Evolutionary conservation across 345 rosid species (phyloP).

Genomic region (Bruguiera sexangula): DNA sequence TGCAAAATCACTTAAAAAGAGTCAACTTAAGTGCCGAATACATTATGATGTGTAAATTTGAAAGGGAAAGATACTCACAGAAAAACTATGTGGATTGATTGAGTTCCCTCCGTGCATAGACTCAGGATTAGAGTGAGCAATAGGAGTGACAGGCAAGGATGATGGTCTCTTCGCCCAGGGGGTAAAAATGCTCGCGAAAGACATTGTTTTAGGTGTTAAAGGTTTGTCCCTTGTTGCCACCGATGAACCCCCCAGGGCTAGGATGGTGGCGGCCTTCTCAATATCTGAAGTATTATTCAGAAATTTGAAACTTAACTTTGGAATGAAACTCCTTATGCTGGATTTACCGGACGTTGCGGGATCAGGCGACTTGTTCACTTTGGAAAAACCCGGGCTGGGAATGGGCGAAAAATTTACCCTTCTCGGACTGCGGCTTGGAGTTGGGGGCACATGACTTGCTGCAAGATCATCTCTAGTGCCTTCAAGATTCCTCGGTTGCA

Average conservation of each 20-base stretch:
- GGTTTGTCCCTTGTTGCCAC: constrained; percentile 30
- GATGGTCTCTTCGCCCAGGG: constrained; percentile 50
- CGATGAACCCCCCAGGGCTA: constrained; percentile 57
- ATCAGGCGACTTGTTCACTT: constrained; percentile 31
- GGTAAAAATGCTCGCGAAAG: constrained; percentile 55
- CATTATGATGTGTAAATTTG: not conserved
- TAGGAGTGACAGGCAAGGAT: constrained; percentile 68
- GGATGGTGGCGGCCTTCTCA: constrained; percentile 62
- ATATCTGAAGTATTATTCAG: constrained; percentile 49
- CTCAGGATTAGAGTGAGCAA: constrained; percentile 80
- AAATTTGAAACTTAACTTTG: constrained; percentile 70
- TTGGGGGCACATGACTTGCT: constrained; percentile 44
- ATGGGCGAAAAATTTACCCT: constrained; percentile 74
- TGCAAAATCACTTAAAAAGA: not conserved
- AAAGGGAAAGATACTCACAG: constrained; percentile 33
- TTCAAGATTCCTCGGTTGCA: constrained; percentile 42
- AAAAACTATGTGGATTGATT: constrained; percentile 37
- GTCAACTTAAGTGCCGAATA: not conserved
- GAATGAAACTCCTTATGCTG: constrained; percentile 54
- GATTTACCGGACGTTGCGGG: constrained; percentile 44
- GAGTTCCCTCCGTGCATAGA: constrained; percentile 65
- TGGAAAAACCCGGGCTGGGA: constrained; percentile 22
- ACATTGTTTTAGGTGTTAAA: constrained; percentile 48
- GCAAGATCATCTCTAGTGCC: constrained; percentile 35
- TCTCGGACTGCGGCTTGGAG: constrained; percentile 57